These are phyloP conservation scores for Cyphellophora europaea DNA, from an alignment of 2,329 filamentous ascomycete genomes.

Conservation along the genomic window DNA sequence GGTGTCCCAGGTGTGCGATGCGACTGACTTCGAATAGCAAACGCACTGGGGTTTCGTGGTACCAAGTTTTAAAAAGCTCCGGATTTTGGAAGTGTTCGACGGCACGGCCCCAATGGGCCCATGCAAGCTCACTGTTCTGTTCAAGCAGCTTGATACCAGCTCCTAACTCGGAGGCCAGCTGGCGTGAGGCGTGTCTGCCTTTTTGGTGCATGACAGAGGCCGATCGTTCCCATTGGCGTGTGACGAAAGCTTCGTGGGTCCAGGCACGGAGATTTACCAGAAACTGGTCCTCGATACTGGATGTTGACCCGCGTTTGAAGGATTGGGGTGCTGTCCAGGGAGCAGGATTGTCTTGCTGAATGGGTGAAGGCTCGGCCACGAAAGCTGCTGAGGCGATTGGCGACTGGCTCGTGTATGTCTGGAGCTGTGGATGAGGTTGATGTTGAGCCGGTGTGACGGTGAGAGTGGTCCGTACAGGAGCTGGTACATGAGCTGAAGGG, in stretches of 20 bases:
- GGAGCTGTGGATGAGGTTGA: background rate
- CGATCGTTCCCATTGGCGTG: conserved; percentile 8
- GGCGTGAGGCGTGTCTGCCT: conserved; percentile 9
- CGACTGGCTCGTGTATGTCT: too few relatives aligned
- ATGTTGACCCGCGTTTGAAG: background rate
- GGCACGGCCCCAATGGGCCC: conserved; percentile 8
- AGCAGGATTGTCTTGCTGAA: background rate
- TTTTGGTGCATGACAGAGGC: conserved; percentile 6
- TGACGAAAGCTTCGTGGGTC: conserved; percentile 11
- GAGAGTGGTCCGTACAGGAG: too few relatives aligned
- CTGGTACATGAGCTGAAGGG: background rate
- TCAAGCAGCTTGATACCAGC: conserved; percentile 11
- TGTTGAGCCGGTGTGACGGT: background rate
- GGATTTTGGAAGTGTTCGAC: conserved; percentile 10
- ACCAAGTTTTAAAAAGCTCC: conserved; percentile 13
- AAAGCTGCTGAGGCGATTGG: background rate
- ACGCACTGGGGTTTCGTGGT: conserved; percentile 13
- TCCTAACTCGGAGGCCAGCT: conserved; percentile 7
- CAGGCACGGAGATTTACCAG: conserved; percentile 10
- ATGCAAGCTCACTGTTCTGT: conserved; percentile 9
- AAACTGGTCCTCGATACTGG: conserved; percentile 6
- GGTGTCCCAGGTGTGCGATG: conserved; percentile 10
- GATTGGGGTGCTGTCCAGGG: background rate
- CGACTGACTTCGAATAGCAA: conserved; percentile 13
- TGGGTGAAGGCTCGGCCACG: background rate